Evolutionary conservation across 768 basidiomycete genomes (phyloP).

Genomic region (Tricholomella constricta): DNA sequence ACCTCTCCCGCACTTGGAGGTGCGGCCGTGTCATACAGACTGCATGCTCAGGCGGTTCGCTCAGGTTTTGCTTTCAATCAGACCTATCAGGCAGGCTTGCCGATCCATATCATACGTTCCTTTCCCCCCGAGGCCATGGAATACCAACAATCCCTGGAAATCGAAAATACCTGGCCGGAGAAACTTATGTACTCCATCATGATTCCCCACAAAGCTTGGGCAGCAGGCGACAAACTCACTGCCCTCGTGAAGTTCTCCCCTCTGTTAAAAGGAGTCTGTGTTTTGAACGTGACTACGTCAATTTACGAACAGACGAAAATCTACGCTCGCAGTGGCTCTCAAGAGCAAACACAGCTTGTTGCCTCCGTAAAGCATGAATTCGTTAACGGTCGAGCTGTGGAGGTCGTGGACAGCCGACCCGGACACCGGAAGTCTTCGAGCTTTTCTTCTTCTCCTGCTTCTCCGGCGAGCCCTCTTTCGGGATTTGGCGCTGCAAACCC

Average conservation of each 20-base stretch:
- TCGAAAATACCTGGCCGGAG: conserved; percentile 96
- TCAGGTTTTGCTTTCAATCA: conserved; percentile 61
- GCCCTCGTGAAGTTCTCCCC: conserved; percentile 88
- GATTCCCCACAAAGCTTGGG: conserved; percentile 95
- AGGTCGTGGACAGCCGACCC: conserved; percentile 27
- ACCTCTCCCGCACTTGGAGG: conserved; percentile 54
- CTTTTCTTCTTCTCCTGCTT: conserved; percentile 12
- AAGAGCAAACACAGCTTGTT: conserved; percentile 64
- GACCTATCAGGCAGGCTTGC: conserved; percentile 62
- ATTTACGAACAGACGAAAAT: conserved; percentile 78
- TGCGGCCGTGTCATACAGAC: conserved; percentile 82
- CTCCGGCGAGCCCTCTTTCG: conserved; percentile 10
- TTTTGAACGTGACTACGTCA: conserved; percentile 64
- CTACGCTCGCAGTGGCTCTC: conserved; percentile 50
- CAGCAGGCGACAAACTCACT: conserved; percentile 82
- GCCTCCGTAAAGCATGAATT: conserved; percentile 71
- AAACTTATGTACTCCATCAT: conserved; percentile 96
- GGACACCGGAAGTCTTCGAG: conserved; percentile 16
- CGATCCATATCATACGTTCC: conserved; percentile 71
- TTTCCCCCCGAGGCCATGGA: conserved; percentile 85
- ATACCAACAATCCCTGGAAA: conserved; percentile 94
- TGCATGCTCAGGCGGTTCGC: conserved; percentile 82
- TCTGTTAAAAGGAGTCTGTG: conserved; percentile 78
- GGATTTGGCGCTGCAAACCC: neutral
- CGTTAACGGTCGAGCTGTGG: conserved; percentile 54